Conservation (phyloP, 2,329 filamentous ascomycete genomes). For the Furcasterigmium furcatum region DNA sequence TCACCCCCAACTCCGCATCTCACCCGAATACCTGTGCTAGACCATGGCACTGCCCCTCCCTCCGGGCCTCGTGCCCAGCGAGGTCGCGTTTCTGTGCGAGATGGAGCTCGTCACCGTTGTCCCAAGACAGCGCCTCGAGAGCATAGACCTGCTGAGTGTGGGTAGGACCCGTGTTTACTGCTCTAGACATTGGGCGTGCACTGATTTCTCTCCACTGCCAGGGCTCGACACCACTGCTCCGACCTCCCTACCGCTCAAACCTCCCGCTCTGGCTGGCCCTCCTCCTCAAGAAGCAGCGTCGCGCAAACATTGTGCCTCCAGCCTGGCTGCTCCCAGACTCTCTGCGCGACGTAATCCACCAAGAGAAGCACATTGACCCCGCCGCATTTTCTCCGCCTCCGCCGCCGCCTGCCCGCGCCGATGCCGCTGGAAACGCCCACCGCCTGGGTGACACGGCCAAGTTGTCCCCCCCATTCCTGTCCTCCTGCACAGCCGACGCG, state of each 20-base stretch:
- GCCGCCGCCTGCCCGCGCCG: conserved; percentile 54
- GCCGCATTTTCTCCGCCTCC: conserved; percentile 76
- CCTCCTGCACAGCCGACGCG: conserved; percentile 67
- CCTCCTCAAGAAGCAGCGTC: conserved; percentile 88
- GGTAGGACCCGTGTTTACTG: no score
- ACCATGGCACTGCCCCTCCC: conserved; percentile 49
- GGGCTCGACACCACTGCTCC: conserved; percentile 74
- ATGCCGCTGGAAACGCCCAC: conserved; percentile 39
- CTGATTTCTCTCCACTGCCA: conserved; percentile 29
- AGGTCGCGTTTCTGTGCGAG: conserved; percentile 93
- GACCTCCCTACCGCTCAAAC: conserved; percentile 75
- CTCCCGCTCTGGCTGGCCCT: conserved; percentile 93
- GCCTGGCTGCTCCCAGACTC: conserved; percentile 80
- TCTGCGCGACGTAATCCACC: conserved; percentile 72
- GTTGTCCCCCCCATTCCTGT: conserved; percentile 73
- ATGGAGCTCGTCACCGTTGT: conserved; percentile 96
- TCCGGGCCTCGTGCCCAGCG: conserved; percentile 69
- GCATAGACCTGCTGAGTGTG: conserved; percentile 81
- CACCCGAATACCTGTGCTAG: no score
- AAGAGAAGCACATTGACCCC: conserved; percentile 72
- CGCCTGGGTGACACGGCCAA: conserved; percentile 20
- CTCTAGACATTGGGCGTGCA: neutral
- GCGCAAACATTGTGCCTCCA: conserved; percentile 89
- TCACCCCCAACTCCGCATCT: no score
- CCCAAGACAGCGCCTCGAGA: conserved; percentile 85